Percentiles rank a stretch among this genome's conserved stretches.
phyloP scores from a whole-genome alignment of 1,284 basidiomycete genomes.

The Marasmius fiardii region DNA sequence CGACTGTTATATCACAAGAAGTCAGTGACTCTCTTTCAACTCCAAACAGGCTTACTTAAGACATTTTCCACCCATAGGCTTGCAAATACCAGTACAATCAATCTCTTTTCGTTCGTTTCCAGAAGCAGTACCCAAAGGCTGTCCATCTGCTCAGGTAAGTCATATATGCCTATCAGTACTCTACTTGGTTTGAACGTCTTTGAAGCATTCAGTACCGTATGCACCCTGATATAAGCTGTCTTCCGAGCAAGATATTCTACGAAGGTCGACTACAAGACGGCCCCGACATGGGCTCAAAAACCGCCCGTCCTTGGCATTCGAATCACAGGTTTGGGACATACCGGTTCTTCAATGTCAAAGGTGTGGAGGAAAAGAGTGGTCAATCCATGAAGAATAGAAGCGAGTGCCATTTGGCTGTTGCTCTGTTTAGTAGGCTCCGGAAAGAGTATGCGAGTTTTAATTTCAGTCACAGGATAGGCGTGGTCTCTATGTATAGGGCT shows the following conservation, averaged over 20 bases:
- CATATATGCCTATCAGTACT: not conserved
- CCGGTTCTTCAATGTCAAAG: constrained; percentile 83
- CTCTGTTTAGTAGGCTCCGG: constrained; percentile 75
- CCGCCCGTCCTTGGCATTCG: constrained; percentile 84
- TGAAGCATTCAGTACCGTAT: constrained; percentile 97
- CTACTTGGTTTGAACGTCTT: constrained; percentile 6
- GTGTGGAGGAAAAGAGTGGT: constrained; percentile 51
- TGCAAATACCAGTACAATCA: constrained; percentile 83
- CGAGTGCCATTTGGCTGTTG: constrained; percentile 79
- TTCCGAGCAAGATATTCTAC: constrained; percentile 93
- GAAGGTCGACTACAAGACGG: constrained; percentile 81
- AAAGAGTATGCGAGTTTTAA: constrained; percentile 64
- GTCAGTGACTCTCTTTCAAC: constrained; percentile 29
- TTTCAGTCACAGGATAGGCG: constrained; percentile 79
- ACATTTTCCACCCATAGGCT: constrained; percentile 44
- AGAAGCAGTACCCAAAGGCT: constrained; percentile 72
- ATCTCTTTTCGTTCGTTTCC: constrained; percentile 92
- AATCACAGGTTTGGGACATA: constrained; percentile 84
- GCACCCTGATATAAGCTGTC: constrained; percentile 93
- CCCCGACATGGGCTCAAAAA: constrained; percentile 84
- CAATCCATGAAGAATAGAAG: constrained; percentile 79
- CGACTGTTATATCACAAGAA: constrained; percentile 90
- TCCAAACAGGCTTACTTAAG: not conserved
- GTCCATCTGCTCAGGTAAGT: constrained; percentile 88
- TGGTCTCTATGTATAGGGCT: constrained; percentile 95